Base-by-base conservation (phyloP, 768 basidiomycete genomes). In the Cystobasidium onofrii region DNA sequence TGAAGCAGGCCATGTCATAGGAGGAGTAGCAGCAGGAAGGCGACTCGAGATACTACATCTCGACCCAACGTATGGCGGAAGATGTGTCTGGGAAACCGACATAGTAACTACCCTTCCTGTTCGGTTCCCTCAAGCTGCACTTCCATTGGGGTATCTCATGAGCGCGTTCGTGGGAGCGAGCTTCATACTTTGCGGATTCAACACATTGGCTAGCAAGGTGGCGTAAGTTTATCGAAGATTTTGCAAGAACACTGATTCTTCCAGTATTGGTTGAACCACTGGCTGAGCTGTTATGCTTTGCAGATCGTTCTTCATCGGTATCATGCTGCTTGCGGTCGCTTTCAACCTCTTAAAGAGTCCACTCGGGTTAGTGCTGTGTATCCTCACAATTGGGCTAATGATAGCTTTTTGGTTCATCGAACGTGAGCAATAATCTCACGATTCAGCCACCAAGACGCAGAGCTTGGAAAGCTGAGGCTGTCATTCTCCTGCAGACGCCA, bases 201-300 rank as follows among this genome's bases (percentile, higher is more conserved):
- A 73, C 63, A 73, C 72, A 31, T 23, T 69, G n/a, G 72, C 72
- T 27, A 73, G 72, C 64, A 73, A 73, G 36, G 44, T 73, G 3
- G 72, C 72, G 66, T 52, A 23, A 63, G 72, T 39, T 2, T 13
- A 17, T 36, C 29, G 7, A 52, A 3, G 9, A 50, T 17, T 4
- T n/a, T 50, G 9, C 18, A 9, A 43, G 18, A 43, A 9, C 9
- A 7, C 41, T 7, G 18, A 7, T 43, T 43, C 41, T 9, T 43
- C 18, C 41, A 43, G 18, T 43, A n/a, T n/a, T n/a, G n/a, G 41
- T 18, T 43, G 41, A 43, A 43, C 7, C 18, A 43, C 9, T 43
- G 41, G 41, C 18, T 43, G 7, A 43, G 7, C 18, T 18, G 18
- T 9, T 9, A 43, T 43, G n/a, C 41, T 9, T 23, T 36, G 18